Base-by-base conservation (phyloP, 2,329 filamentous ascomycete genomes). In the Sporothrix inflata region DNA sequence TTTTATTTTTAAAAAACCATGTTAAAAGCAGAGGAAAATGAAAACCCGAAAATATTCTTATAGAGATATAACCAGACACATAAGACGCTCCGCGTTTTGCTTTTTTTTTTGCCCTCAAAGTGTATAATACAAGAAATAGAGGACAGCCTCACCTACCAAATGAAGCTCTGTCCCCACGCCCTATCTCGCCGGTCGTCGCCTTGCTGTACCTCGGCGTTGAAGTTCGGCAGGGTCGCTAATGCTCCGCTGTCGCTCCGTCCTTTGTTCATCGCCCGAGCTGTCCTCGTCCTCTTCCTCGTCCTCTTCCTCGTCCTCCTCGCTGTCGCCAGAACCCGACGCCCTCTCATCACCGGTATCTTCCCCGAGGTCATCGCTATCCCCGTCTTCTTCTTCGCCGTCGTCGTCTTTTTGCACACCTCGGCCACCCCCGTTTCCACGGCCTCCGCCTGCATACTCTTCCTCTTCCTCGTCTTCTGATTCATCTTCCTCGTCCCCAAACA, bases 401-500 rank as follows among this genome's bases (percentile, higher is more conserved):
- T 63, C 51, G 11, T 51, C 38, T 2, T 51, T 30, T 2, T 68
- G 70, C 7, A 75, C 75, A 2, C 68, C 71, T 9, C 75, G 74
- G 11, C 63, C 27, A 5, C 19, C 66, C 2, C 38, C 60, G 1
- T 67, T 34, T 21, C 79, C 79, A 12, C 67, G 60, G 38, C 34
- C 14, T 65, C 6, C 71, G 1, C 70, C 74, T 3, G 38, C 51
- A 1, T 45, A 47, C 19, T 57, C 42, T 1, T 79, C 79, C 19
- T 69, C 75, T 1, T 78, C 77, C 1, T 79, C 74, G 4, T 75
- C 75, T 3, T 78, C 75, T 79, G 74, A 72, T 9, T 71, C 71
- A 4, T 74, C 90, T 76, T 93, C 91, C 70, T 91, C 91, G 77
- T 94, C 91, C 68, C 92, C 92, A 72, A 97, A 90, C 14, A 99